phyloP scores from a whole-genome alignment of 139 green algal species.

The Chlamydomonas urium region DNA sequence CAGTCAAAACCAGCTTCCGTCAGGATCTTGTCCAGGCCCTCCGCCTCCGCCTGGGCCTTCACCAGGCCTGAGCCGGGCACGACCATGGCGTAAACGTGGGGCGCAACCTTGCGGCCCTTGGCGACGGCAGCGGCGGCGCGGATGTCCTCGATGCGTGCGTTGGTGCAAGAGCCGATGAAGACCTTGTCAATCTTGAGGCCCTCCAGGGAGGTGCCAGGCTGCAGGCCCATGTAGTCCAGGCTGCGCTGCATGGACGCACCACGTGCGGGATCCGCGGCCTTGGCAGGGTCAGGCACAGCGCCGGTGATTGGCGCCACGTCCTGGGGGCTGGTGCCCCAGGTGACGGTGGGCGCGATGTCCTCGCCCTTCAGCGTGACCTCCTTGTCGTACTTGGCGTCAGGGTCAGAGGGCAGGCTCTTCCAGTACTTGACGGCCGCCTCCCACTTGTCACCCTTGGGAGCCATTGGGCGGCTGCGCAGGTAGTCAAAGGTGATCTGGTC shows the following conservation, averaged over 20 bases:
- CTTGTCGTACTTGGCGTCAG: constrained; percentile 27
- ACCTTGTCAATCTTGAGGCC: constrained; percentile 41
- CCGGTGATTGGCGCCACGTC: constrained; percentile 19
- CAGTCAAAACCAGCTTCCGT: constrained; percentile 48
- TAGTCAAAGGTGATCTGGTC: constrained; percentile 46
- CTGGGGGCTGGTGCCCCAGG: constrained; percentile 17
- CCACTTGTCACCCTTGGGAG: constrained; percentile 34
- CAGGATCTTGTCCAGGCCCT: constrained; percentile 44
- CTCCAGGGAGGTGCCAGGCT: constrained; percentile 20
- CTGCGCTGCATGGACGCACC: constrained; percentile 31
- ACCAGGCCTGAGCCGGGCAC: constrained; percentile 43
- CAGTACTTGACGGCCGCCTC: constrained; percentile 30
- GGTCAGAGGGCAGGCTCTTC: constrained; percentile 22
- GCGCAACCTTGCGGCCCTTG: constrained; percentile 33
- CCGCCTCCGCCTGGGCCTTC: constrained; percentile 39
- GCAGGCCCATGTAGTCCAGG: constrained; percentile 48
- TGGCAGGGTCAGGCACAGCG: constrained; percentile 27
- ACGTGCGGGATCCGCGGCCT: constrained; percentile 17
- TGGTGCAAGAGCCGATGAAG: constrained; percentile 51
- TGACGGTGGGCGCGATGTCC: constrained; percentile 39
- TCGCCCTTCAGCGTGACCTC: constrained; percentile 30
- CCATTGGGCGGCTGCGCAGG: constrained; percentile 34
- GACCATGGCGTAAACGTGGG: constrained; percentile 39
- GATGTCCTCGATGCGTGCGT: constrained; percentile 46
- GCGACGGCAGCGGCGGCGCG: constrained; percentile 30